These are phyloP conservation scores for Pseudonectria foliicola DNA, from an alignment of 2,329 filamentous ascomycete genomes.

Conservation along the genomic window DNA sequence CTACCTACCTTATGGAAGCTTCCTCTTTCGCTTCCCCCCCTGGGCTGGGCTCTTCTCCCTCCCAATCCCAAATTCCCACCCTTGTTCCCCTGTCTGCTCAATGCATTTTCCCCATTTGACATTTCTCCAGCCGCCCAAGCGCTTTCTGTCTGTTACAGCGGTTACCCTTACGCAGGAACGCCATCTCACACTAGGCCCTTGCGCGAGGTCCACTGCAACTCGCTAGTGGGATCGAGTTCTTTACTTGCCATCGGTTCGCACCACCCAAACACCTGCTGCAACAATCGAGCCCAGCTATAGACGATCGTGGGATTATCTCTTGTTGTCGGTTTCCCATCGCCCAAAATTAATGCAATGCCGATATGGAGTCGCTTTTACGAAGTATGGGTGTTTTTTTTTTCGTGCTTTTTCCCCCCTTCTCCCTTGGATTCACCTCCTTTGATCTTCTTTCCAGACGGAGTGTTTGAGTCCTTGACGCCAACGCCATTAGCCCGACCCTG, in stretches of 20 bases:
- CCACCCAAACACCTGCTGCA: too few relatives aligned
- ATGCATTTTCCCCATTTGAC: slow-evolving; percentile 3
- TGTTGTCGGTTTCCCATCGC: slow-evolving; percentile 2
- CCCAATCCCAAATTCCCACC: slow-evolving; percentile 2
- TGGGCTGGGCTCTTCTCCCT: too few relatives aligned
- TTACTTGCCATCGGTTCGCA: slow-evolving; percentile 16
- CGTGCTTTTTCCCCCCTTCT: too few relatives aligned
- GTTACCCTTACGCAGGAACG: slow-evolving; percentile 25
- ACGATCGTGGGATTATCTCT: slow-evolving; percentile 3
- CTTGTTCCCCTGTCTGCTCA: slow-evolving; percentile 6
- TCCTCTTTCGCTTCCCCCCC: too few relatives aligned
- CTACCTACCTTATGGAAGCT: too few relatives aligned
- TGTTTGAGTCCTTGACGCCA: too few relatives aligned
- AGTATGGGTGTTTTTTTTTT: too few relatives aligned
- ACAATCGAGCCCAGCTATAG: slow-evolving; percentile 6
- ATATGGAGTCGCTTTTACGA: too few relatives aligned
- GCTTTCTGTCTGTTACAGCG: slow-evolving; percentile 16
- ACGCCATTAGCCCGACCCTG: too few relatives aligned
- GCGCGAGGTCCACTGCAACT: slow-evolving; percentile 18
- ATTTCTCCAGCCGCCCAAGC: slow-evolving; percentile 10
- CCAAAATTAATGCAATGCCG: too few relatives aligned
- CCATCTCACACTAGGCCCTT: slow-evolving; percentile 13
- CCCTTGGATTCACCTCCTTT: too few relatives aligned
- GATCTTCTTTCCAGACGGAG: too few relatives aligned
- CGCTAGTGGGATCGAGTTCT: slow-evolving; percentile 22